phyloP scores from a whole-genome alignment of 2,329 filamentous ascomycete genomes.

The Ascochyta clinopodiicola region DNA sequence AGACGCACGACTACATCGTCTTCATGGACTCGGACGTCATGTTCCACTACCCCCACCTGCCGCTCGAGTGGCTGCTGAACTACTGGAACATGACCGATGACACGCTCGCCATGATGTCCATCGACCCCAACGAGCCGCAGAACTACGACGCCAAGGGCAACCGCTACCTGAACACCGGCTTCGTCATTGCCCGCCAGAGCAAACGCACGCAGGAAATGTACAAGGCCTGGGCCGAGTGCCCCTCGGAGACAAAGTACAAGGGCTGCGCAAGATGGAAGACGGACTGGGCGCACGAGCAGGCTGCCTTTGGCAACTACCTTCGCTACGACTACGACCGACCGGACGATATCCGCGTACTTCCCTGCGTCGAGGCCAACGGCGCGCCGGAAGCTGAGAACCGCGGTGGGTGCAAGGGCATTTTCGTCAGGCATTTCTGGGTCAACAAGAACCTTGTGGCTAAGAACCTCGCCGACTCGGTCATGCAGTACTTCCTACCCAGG shows the following conservation, averaged over 20 bases:
- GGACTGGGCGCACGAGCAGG: conserved; percentile 49
- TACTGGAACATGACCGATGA: conserved; percentile 56
- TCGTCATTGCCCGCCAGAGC: conserved; percentile 53
- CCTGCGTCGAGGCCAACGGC: conserved; percentile 49
- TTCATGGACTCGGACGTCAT: conserved; percentile 60
- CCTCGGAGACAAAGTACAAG: conserved; percentile 42
- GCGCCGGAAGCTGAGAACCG: conserved; percentile 43
- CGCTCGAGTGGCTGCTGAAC: conserved; percentile 59
- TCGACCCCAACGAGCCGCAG: conserved; percentile 52
- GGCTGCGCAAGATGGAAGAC: conserved; percentile 46
- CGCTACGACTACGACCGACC: conserved; percentile 48
- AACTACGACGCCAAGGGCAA: conserved; percentile 53
- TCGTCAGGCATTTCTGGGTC: conserved; percentile 50
- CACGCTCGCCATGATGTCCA: conserved; percentile 56
- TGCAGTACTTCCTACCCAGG: conserved; percentile 47
- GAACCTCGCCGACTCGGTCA: conserved; percentile 43
- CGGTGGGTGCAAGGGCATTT: conserved; percentile 47
- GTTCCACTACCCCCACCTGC: conserved; percentile 56
- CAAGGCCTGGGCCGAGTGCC: conserved; percentile 49
- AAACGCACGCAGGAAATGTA: conserved; percentile 48
- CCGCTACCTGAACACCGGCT: conserved; percentile 54
- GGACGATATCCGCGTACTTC: conserved; percentile 47
- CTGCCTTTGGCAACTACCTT: conserved; percentile 49
- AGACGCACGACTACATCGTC: conserved; percentile 53
- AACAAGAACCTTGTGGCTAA: conserved; percentile 43